Conservation (phyloP, 1,139 yeast species). For the Yamadazyma dendronema region DNA sequence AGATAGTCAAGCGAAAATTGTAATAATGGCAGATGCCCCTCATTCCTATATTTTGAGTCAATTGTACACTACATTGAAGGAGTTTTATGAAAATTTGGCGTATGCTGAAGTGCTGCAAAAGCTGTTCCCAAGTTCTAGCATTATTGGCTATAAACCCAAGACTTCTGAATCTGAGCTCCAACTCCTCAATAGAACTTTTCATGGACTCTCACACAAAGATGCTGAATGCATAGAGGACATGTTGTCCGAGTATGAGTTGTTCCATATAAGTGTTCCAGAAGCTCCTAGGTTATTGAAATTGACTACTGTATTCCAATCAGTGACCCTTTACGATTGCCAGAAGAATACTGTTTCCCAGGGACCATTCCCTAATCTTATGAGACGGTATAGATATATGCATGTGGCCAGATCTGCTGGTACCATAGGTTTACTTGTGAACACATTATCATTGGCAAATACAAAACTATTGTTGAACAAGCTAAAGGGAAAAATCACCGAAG, state of each 20-base stretch:
- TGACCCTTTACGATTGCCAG: conserved; percentile 48
- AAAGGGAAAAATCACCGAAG: conserved; percentile 57
- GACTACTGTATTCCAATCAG: conserved; percentile 62
- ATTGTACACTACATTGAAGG: conserved; percentile 32
- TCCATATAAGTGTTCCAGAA: conserved; percentile 73
- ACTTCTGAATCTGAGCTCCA: conserved; percentile 4
- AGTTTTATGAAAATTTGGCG: conserved; percentile 41
- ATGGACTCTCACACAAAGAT: conserved; percentile 20
- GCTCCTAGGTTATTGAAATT: conserved; percentile 76
- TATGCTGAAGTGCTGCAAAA: conserved; percentile 40
- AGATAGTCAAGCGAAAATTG: conserved; percentile 32
- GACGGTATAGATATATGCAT: conserved; percentile 82
- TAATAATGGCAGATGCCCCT: conserved; percentile 70
- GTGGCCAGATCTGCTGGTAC: conserved; percentile 90
- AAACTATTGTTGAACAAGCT: conserved; percentile 60
- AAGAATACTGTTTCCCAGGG: conserved; percentile 37
- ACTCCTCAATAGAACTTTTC: conserved; percentile 27
- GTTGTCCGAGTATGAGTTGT: conserved; percentile 46
- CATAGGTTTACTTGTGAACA: conserved; percentile 85
- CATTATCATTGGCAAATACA: conserved; percentile 76
- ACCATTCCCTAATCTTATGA: conserved; percentile 76
- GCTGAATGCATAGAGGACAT: conserved; percentile 18
- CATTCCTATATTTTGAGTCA: conserved; percentile 42
- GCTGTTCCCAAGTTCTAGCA: conserved; percentile 25
- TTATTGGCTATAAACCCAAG: conserved; percentile 41